Evolutionary conservation across 2,329 filamentous ascomycete species (phyloP).

Genomic region (Myriosclerotinia scirpicola): DNA sequence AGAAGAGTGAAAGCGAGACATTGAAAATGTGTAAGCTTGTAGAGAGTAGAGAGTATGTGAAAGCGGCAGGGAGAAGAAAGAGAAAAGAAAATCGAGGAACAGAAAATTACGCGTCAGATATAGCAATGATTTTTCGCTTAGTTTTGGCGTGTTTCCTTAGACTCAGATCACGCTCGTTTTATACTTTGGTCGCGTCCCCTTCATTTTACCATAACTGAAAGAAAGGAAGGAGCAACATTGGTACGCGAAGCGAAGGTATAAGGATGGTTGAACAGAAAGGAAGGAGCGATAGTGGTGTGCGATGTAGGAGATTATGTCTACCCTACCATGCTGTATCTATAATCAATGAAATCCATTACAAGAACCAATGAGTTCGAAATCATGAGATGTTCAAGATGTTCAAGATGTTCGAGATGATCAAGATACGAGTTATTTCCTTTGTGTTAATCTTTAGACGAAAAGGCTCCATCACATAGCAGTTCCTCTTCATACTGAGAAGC

Average conservation of each 20-base stretch:
- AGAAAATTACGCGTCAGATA: background rate
- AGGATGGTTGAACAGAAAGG: background rate
- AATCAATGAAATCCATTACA: background rate
- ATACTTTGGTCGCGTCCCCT: background rate
- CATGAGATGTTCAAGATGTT: background rate
- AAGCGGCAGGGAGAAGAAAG: conserved; percentile 9
- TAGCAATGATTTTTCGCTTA: background rate
- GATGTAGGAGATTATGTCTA: background rate
- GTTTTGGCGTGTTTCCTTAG: background rate
- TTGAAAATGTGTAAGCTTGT: conserved; percentile 4
- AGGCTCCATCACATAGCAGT: background rate
- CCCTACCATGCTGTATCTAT: background rate
- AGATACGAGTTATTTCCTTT: background rate
- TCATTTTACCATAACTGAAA: background rate
- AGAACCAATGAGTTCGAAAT: background rate
- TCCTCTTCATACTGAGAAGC: background rate
- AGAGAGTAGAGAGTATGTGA: conserved; percentile 6
- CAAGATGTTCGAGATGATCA: background rate
- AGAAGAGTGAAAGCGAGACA: conserved; percentile 18
- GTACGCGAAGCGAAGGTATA: background rate
- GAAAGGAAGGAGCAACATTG: background rate
- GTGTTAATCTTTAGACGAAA: background rate
- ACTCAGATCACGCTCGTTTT: background rate
- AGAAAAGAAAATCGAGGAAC: conserved; percentile 4
- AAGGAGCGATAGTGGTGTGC: background rate